Base-by-base conservation (phyloP, 139 green algal genomes). In the Tetradesmus lagerheimii region DNA sequence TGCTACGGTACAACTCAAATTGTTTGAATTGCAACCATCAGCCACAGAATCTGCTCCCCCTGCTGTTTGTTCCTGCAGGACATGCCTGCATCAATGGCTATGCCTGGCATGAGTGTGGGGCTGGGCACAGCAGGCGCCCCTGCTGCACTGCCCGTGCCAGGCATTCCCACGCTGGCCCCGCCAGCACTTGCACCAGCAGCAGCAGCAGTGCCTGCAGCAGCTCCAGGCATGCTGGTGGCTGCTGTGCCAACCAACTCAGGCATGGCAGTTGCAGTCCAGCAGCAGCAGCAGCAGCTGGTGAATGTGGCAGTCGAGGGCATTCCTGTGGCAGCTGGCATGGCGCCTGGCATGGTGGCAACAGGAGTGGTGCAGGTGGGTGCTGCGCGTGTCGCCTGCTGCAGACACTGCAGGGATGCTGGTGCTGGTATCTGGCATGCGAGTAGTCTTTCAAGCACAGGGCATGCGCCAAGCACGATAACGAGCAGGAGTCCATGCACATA, bases 301-400 rank as follows among this genome's bases (percentile, higher is more conserved):
- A 35, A 37, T 71, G 38, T 83, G 66, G 41, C 67, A 50, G 38
- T 83, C 4, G 64, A 89, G 67, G 85, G 85, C 25, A 27, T 89
- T 4, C 85, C 57, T 41, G 34, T 31, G 43, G 53, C 66, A 53
- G 84, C 27, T 87, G 50, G 47, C 38, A 39, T 18, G 34, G 75
- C 34, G 18, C 18, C 75, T 47, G 34, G 75, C 34, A 29, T 82
- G 35, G 37, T 45, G 37, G 37, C 66, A 74, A 25, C 34, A 27
- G 53, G 82, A 23, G 20, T 87, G 29, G 85, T 89, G 29, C 85
- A 81, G 66, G 85, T 89, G 85, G 25, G 85, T 37, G 74, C 29
- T 16, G 53, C 53, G 50, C 45, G 79, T 15, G 15, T 6, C 5
- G 38, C 20, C 29, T n/a, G 20, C 27, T 47, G 82, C 27, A 87